Evolutionary conservation across 2,329 filamentous ascomycete species (phyloP).

Genomic region (Cadophora luteo-olivacea): DNA sequence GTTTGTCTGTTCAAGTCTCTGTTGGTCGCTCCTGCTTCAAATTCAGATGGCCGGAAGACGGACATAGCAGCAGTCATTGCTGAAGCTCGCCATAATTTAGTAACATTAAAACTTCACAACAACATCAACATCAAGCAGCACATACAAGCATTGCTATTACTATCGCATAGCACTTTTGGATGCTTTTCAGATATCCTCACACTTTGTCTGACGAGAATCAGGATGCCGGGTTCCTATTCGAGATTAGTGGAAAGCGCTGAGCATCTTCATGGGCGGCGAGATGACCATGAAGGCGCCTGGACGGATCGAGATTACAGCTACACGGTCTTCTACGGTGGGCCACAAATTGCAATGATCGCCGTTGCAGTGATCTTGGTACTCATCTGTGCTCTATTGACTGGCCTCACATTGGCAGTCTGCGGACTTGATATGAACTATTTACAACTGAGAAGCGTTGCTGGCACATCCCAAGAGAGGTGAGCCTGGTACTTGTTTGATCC

Average conservation of each 20-base stretch:
- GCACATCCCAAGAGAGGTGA: conserved; percentile 34
- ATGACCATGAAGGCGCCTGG: background rate
- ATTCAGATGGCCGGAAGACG: background rate
- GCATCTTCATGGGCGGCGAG: background rate
- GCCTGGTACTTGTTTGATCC: background rate
- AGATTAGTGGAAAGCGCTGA: background rate
- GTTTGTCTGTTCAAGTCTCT: background rate
- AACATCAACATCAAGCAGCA: conserved; percentile 2
- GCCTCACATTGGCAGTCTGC: conserved; percentile 39
- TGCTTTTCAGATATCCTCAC: background rate
- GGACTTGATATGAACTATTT: conserved; percentile 38
- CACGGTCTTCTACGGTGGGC: conserved; percentile 16
- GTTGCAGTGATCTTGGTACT: conserved; percentile 31
- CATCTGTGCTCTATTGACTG: conserved; percentile 36
- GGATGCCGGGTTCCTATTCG: background rate
- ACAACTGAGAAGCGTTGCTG: conserved; percentile 34
- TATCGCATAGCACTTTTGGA: conserved; percentile 4
- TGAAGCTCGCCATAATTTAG: background rate
- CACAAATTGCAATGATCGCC: conserved; percentile 26
- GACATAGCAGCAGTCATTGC: background rate
- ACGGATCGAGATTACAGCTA: conserved; percentile 11
- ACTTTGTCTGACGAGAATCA: background rate
- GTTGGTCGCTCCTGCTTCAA: background rate
- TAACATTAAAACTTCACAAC: background rate
- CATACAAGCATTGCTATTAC: conserved; percentile 4